These are phyloP conservation scores for Saccharum officinarum DNA, from an alignment of 176 grass and related monocot species.

Conservation along the genomic window DNA sequence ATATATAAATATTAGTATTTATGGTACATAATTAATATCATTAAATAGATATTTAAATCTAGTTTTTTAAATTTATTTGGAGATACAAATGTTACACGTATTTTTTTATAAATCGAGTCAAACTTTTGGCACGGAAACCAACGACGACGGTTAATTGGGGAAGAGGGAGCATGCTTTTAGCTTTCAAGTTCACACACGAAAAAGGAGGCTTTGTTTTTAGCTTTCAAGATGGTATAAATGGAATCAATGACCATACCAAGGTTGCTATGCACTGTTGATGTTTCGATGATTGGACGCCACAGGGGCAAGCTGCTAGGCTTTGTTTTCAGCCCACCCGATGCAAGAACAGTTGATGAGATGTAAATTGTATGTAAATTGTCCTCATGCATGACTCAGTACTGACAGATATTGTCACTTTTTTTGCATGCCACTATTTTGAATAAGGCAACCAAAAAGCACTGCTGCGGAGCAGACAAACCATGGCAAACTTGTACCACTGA, in stretches of 20 bases:
- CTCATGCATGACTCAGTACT: conserved; percentile 26
- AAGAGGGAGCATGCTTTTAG: no score
- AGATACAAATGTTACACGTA: no score
- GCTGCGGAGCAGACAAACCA: not conserved
- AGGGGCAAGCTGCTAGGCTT: not conserved
- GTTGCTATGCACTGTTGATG: not conserved
- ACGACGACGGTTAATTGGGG: no score
- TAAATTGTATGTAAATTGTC: conserved; percentile 29
- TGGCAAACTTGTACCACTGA: not conserved
- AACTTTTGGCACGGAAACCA: no score
- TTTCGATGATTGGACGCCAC: conserved; percentile 26
- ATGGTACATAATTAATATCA: no score
- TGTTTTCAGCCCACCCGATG: conserved; percentile 1
- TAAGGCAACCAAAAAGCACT: conserved; percentile 9
- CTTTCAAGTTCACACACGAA: no score
- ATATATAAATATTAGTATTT: no score
- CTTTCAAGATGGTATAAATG: not conserved
- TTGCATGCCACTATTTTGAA: conserved; percentile 41
- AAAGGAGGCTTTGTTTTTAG: not conserved
- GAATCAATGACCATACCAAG: not conserved
- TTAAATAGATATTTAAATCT: no score
- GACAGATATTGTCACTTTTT: conserved; percentile 26
- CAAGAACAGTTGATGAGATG: conserved; percentile 27
- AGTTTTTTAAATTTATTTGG: no score
- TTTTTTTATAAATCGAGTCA: no score